These are phyloP conservation scores for Cylindrodendrum hubeiense DNA, from an alignment of 2,329 filamentous ascomycete genomes.

Conservation along the genomic window DNA sequence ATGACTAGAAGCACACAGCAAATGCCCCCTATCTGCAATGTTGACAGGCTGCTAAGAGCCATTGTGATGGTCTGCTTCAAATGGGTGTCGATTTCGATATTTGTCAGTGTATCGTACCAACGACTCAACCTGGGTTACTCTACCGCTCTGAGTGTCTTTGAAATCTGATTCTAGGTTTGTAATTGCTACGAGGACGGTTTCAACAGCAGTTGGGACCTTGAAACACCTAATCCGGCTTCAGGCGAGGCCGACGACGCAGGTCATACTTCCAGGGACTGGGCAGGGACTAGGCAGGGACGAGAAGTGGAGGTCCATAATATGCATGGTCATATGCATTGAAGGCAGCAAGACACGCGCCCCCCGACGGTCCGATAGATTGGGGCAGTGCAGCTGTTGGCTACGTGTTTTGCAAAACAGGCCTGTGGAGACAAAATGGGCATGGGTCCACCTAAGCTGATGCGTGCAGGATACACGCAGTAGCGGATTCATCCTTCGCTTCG, in stretches of 20 bases:
- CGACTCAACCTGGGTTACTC: too few relatives aligned
- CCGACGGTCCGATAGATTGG: constrained; percentile 2
- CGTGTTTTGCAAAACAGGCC: not conserved
- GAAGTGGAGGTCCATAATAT: not conserved
- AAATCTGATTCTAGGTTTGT: too few relatives aligned
- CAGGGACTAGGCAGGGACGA: too few relatives aligned
- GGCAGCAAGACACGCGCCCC: not conserved
- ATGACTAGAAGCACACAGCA: constrained; percentile 23
- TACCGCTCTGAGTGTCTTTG: too few relatives aligned
- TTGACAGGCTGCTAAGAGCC: constrained; percentile 20
- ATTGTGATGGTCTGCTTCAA: constrained; percentile 13
- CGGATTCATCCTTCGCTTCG: not conserved
- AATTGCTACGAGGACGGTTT: too few relatives aligned
- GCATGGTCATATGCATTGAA: not conserved
- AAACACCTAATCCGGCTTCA: not conserved
- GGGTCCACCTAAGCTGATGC: not conserved
- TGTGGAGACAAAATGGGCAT: not conserved
- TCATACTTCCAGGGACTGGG: not conserved
- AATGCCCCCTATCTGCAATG: constrained; percentile 13
- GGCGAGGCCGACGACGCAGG: not conserved
- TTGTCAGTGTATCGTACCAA: too few relatives aligned
- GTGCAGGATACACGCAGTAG: too few relatives aligned
- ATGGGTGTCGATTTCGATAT: too few relatives aligned
- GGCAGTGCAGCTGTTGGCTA: not conserved
- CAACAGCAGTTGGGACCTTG: not conserved